Conservation (phyloP, 257 asterid species). For the Solanum commersonii region DNA sequence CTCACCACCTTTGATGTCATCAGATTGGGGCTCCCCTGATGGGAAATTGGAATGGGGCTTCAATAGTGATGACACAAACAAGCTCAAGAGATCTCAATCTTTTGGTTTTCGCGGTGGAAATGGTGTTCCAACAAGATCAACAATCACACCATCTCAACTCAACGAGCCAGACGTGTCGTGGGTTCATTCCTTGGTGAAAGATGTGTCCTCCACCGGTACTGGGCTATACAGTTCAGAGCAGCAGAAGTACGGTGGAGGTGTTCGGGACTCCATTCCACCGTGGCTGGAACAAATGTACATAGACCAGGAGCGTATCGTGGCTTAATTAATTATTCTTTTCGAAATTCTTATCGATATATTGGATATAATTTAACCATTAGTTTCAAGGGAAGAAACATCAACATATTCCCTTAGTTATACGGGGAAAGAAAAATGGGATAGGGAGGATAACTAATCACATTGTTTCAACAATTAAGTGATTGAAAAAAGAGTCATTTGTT, state of each 20-base stretch:
- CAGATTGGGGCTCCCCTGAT: conserved; percentile 73
- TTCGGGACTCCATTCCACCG: conserved; percentile 28
- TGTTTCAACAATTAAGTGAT: conserved; percentile 5
- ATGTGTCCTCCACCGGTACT: conserved; percentile 28
- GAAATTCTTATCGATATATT: not conserved
- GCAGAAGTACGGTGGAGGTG: conserved; percentile 26
- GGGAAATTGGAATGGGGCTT: conserved; percentile 92
- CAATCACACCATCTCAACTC: conserved; percentile 1
- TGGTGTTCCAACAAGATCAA: not conserved
- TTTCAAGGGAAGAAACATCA: not conserved
- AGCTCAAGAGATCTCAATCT: conserved; percentile 29
- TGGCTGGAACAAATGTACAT: conserved; percentile 85
- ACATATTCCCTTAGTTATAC: not conserved
- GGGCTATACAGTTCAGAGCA: conserved; percentile 24
- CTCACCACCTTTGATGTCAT: conserved; percentile 24
- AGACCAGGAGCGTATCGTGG: conserved; percentile 85
- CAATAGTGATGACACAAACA: conserved; percentile 60
- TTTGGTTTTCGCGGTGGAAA: conserved; percentile 21
- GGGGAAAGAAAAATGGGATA: not conserved
- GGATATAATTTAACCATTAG: not conserved
- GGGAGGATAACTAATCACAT: conserved; percentile 3
- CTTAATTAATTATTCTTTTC: conserved; percentile 18
- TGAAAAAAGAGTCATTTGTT: not conserved
- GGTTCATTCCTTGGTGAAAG: conserved; percentile 75
- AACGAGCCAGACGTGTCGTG: conserved; percentile 77